Evolutionary conservation across 2,329 filamentous ascomycete genomes (phyloP).

Genomic region (Piedraia hortae): DNA sequence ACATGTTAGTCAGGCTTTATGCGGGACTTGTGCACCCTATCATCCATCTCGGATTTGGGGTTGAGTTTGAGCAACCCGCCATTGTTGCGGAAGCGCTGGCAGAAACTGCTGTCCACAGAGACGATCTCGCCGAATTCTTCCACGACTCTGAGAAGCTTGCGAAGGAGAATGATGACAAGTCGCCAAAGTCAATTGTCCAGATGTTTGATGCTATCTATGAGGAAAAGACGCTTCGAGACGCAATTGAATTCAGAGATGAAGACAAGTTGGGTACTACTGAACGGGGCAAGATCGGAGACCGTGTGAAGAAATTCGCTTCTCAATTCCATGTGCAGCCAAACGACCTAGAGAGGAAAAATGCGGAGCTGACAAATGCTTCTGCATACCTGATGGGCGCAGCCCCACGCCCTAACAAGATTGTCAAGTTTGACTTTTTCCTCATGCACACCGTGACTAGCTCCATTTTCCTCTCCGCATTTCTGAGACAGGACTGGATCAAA

Average conservation of each 20-base stretch:
- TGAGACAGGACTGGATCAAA: constrained; percentile 30
- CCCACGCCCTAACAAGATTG: constrained; percentile 31
- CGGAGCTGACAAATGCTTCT: constrained; percentile 42
- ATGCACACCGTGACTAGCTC: constrained; percentile 43
- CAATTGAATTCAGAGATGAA: constrained; percentile 24
- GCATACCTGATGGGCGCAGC: constrained; percentile 33
- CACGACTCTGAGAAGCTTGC: constrained; percentile 23
- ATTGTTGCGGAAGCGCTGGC: constrained; percentile 59
- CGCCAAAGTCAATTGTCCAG: constrained; percentile 21
- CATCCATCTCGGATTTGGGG: constrained; percentile 55
- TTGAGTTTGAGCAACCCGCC: constrained; percentile 60
- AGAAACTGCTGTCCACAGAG: constrained; percentile 41
- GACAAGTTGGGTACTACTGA: constrained; percentile 46
- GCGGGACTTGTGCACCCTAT: constrained; percentile 48
- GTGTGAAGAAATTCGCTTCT: constrained; percentile 33
- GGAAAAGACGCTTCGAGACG: constrained; percentile 27
- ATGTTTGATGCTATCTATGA: constrained; percentile 32
- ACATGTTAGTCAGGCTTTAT: constrained; percentile 34
- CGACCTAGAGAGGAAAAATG: constrained; percentile 28
- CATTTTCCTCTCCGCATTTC: constrained; percentile 41
- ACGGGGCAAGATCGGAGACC: constrained; percentile 27
- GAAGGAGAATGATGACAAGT: constrained; percentile 6
- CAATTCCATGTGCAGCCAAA: constrained; percentile 24
- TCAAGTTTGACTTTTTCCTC: constrained; percentile 60
- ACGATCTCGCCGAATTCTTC: constrained; percentile 29